A percentile compares a stretch with the other conserved stretches of the same genome.
phyloP scores from a whole-genome alignment of 75 land plant genomes.

The Pseudotsuga menziesii region DNA sequence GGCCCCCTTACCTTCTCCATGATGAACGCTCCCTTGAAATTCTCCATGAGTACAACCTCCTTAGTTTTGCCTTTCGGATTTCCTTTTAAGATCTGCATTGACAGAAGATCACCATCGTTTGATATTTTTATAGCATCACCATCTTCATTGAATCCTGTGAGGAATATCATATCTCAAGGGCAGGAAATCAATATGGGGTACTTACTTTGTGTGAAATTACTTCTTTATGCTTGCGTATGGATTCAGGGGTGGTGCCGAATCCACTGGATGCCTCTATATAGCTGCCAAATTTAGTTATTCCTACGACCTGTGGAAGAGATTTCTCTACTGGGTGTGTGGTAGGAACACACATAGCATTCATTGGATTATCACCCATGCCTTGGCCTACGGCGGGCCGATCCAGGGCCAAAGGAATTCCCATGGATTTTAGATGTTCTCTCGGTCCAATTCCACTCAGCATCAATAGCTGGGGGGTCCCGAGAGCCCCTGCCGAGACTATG shows the following conservation, averaged over 20 bases:
- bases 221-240: no score
- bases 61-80: no score
- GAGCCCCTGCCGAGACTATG: conserved; percentile 79
- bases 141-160: no score
- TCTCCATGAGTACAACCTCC: neutral
- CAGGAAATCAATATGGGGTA: no score
- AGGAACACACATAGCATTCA: conserved; percentile 77
- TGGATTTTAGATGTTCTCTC: conserved; percentile 30
- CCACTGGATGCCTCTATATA: conserved; percentile 85
- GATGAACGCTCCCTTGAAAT: conserved; percentile 10
- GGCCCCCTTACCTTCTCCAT: conserved; percentile 80
- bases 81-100: no score
- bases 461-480: conserved; percentile 82
- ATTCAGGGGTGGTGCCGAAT: conserved; percentile 25
- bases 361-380: conserved; percentile 90
- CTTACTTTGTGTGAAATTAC: no score
- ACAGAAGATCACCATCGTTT: no score
- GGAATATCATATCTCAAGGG: no score
- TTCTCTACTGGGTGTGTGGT: conserved; percentile 27
- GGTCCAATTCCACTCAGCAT: conserved; percentile 86
- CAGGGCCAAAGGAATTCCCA: conserved; percentile 43
- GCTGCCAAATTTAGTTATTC: no score
- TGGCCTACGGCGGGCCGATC: conserved; percentile 50
- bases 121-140: no score
- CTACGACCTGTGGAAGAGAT: no score